Evolutionary conservation across 306 rosid species (phyloP).

Genomic region (Quercus suber): DNA sequence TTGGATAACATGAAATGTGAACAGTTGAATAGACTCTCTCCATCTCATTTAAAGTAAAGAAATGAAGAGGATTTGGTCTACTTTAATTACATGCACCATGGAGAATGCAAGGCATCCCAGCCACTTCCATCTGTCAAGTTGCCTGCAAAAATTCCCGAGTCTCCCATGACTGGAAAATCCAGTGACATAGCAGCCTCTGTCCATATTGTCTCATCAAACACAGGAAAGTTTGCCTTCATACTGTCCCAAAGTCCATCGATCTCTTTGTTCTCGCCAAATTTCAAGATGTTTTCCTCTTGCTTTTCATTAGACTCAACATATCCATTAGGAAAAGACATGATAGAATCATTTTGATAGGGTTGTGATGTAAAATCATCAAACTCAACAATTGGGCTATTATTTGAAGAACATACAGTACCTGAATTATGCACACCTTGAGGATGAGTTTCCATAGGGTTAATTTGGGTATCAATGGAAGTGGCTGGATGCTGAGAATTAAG

Average conservation of each 20-base stretch:
- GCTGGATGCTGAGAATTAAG: conserved; percentile 10
- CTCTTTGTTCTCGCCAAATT: conserved; percentile 7
- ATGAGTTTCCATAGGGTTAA: conserved; percentile 1
- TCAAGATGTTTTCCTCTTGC: not conserved
- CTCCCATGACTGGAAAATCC: conserved; percentile 46
- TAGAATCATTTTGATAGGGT: conserved; percentile 8
- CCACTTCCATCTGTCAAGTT: conserved; percentile 34
- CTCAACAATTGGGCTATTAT: not conserved
- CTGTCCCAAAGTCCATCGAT: conserved; percentile 37
- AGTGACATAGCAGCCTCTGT: conserved; percentile 68
- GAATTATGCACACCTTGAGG: not conserved
- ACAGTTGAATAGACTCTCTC: no score
- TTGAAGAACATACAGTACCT: not conserved
- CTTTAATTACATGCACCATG: conserved; percentile 53
- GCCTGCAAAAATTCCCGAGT: conserved; percentile 14
- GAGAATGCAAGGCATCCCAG: conserved; percentile 46
- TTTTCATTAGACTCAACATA: not conserved
- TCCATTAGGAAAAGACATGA: conserved; percentile 18
- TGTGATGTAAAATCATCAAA: conserved; percentile 18
- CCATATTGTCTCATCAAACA: conserved; percentile 67
- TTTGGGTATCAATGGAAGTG: not conserved
- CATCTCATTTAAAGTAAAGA: no score
- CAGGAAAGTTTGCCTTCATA: conserved; percentile 29
- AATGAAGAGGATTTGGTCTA: no score
- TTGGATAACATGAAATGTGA: not conserved